Percentiles rank a stretch among this genome's conserved stretches.
Conservation (phyloP, 805 yeast species). For the Metschnikowia henanensis region DNA sequence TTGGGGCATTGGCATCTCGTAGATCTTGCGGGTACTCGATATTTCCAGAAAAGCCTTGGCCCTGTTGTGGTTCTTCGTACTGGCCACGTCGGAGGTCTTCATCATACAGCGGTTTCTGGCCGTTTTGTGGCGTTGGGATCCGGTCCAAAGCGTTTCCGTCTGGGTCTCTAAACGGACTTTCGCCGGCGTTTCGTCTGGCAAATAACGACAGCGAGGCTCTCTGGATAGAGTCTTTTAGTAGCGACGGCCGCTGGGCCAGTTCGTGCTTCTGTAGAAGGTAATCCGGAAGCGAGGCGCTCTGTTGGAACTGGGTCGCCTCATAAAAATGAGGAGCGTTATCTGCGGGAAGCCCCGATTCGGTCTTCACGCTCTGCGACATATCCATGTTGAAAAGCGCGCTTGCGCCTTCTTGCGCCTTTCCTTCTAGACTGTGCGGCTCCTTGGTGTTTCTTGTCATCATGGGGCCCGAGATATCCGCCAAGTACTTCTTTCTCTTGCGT, state of each 20-base stretch:
- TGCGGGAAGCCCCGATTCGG: conserved; percentile 4
- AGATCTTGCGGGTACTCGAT: neutral
- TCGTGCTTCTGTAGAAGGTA: conserved; percentile 4
- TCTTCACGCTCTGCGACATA: conserved; percentile 2
- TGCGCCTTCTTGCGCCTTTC: neutral
- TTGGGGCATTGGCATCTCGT: neutral
- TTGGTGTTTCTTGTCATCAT: conserved; percentile 5
- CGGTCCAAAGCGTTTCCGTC: no score
- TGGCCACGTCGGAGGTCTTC: no score
- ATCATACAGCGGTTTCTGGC: no score
- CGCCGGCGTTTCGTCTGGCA: neutral
- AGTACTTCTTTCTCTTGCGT: conserved; percentile 78
- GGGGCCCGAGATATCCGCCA: conserved; percentile 55
- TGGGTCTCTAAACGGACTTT: neutral
- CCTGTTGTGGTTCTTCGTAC: neutral
- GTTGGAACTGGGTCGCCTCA: conserved; percentile 18
- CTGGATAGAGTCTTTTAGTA: neutral
- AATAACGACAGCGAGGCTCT: conserved; percentile 1
- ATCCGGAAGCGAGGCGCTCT: conserved; percentile 17
- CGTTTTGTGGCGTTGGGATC: no score
- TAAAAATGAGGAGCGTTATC: conserved; percentile 4
- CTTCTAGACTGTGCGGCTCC: neutral
- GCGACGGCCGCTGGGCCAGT: neutral
- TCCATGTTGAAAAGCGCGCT: conserved; percentile 1
- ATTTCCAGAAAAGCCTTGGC: neutral